Evolutionary conservation across 2,329 filamentous ascomycete genomes (phyloP).

Genomic region (Exophiala dermatitidis): DNA sequence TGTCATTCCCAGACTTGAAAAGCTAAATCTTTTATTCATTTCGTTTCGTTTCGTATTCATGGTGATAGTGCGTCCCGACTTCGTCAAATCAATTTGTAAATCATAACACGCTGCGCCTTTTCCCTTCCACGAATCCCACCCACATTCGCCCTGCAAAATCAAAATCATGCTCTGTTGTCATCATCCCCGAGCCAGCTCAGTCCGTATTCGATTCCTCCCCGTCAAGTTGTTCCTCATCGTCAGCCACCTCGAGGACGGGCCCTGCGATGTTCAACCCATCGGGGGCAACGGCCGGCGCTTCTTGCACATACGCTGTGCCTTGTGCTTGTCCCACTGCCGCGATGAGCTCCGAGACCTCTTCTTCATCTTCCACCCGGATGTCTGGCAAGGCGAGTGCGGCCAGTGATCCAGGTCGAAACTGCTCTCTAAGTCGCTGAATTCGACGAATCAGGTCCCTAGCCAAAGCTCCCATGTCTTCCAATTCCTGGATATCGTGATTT

Average conservation of each 20-base stretch:
- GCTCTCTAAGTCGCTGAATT: conserved; percentile 25
- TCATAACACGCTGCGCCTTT: too few relatives aligned
- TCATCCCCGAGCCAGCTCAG: not conserved
- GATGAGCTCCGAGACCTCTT: not conserved
- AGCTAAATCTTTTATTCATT: too few relatives aligned
- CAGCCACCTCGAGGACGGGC: not conserved
- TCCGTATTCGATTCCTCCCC: conserved; percentile 10
- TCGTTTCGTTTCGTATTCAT: too few relatives aligned
- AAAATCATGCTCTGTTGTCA: not conserved
- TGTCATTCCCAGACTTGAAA: too few relatives aligned
- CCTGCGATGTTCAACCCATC: not conserved
- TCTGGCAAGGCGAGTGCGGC: conserved; percentile 25
- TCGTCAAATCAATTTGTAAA: too few relatives aligned
- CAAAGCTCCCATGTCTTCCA: conserved; percentile 24
- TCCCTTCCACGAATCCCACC: too few relatives aligned
- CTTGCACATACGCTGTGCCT: not conserved
- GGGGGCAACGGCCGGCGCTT: not conserved
- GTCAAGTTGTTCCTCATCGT: conserved; percentile 9
- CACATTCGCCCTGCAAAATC: not conserved
- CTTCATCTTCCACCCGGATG: conserved; percentile 20
- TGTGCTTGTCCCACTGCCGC: not conserved
- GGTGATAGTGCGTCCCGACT: too few relatives aligned
- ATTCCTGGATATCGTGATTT: conserved; percentile 20
- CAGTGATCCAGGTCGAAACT: conserved; percentile 23
- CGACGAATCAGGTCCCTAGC: conserved; percentile 23